Percentiles rank a stretch among this genome's conserved stretches.
Conservation (phyloP, 164 flowering plant species). For the Berberis vulgaris region DNA sequence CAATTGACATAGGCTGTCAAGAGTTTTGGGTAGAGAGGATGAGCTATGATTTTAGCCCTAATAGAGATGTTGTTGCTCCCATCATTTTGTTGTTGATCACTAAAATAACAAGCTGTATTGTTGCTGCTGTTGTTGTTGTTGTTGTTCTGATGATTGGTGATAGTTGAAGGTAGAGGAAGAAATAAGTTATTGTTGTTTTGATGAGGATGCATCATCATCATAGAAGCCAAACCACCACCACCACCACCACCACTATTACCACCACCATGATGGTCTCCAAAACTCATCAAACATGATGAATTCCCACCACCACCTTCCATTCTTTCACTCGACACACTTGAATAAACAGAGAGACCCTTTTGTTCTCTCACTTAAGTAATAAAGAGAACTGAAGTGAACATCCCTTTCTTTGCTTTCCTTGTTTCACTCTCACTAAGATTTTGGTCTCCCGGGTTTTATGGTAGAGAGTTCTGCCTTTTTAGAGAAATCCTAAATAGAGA, state of each 20-base stretch:
- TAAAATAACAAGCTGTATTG: constrained; percentile 20
- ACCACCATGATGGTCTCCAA: constrained; percentile 23
- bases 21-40: constrained; percentile 91
- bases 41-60: constrained; percentile 93
- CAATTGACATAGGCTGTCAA: constrained; percentile 75
- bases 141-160: constrained; percentile 12
- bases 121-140: constrained; percentile 11
- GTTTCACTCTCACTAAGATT: not conserved
- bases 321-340: constrained; percentile 17
- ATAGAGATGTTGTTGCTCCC: constrained; percentile 22
- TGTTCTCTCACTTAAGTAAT: constrained; percentile 4
- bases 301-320: constrained; percentile 41
- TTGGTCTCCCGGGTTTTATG: constrained; percentile 56
- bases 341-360: not conserved
- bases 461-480: constrained; percentile 41
- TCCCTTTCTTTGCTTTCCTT: not conserved
- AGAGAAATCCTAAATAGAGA: constrained; percentile 38
- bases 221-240: constrained; percentile 20
- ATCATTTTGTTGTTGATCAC: constrained; percentile 17
- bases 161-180: constrained; percentile 12
- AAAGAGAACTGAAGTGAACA: not conserved
- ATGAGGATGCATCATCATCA: constrained; percentile 43
- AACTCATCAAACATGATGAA: constrained; percentile 42
- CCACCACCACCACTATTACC: constrained; percentile 7
- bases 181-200: constrained; percentile 15